Percentiles rank a stretch among this genome's conserved stretches.
Evolutionary conservation across 345 rosid genomes (phyloP).

Genomic region (Citrus sinensis): DVS_A1.0 CM039168.1:61001-61500

Average conservation of each 20-base stretch:
- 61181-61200: constrained; percentile 89
- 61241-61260: constrained; percentile 67
- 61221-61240: constrained; percentile 84
- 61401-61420: neutral
- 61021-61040: neutral
- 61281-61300: neutral
- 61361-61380: neutral
- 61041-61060: neutral
- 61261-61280: constrained; percentile 76
- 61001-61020: neutral
- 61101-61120: neutral
- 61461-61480: neutral
- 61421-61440: neutral
- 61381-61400: neutral
- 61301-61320: neutral
- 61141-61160: constrained; percentile 4
- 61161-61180: constrained; percentile 20
- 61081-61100: neutral
- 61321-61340: neutral
- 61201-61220: constrained; percentile 85
- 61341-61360: neutral
- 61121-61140: neutral
- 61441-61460: neutral
- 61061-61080: neutral
- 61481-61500: neutral